Percentiles rank a stretch among this genome's conserved stretches.
phyloP scores from a whole-genome alignment of 2,329 filamentous ascomycete species.

The Aspergillus sp. region DNA sequence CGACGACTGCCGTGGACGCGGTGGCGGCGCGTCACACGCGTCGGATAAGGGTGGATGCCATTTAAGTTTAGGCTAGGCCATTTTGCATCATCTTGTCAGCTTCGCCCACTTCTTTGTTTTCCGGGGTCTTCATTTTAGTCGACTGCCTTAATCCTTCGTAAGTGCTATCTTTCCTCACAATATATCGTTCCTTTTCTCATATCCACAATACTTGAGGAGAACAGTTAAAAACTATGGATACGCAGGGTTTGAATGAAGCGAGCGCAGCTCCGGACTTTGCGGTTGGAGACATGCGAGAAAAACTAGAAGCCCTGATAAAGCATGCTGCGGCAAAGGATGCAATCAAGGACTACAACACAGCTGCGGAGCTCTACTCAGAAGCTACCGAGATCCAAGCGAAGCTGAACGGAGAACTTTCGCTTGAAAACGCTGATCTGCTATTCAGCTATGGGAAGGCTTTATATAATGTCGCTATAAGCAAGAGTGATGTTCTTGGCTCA shows the following conservation, averaged over 20 bases:
- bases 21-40: slow-evolving; percentile 4
- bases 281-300: slow-evolving; percentile 53
- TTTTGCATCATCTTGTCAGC: too few species aligned
- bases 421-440: slow-evolving; percentile 88
- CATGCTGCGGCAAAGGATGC: slow-evolving; percentile 83
- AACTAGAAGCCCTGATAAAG: slow-evolving; percentile 74
- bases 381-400: slow-evolving; percentile 88
- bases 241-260: slow-evolving; percentile 18
- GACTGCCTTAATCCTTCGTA: neutral
- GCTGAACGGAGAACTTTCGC: slow-evolving; percentile 87
- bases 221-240: slow-evolving; percentile 23
- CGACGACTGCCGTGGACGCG: neutral
- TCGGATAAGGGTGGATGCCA: neutral
- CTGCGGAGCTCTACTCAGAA: slow-evolving; percentile 82
- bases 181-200: neutral
- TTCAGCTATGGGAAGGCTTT: slow-evolving; percentile 92
- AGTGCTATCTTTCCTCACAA: neutral
- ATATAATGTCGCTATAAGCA: slow-evolving; percentile 90
- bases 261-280: slow-evolving; percentile 16
- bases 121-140: too few species aligned
- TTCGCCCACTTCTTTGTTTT: neutral
- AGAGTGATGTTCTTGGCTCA: slow-evolving; percentile 90
- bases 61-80: neutral
- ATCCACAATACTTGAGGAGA: neutral
- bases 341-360: slow-evolving; percentile 82